Conservation (phyloP, 305 asterid genomes). For the Striga hermonthica region DNA sequence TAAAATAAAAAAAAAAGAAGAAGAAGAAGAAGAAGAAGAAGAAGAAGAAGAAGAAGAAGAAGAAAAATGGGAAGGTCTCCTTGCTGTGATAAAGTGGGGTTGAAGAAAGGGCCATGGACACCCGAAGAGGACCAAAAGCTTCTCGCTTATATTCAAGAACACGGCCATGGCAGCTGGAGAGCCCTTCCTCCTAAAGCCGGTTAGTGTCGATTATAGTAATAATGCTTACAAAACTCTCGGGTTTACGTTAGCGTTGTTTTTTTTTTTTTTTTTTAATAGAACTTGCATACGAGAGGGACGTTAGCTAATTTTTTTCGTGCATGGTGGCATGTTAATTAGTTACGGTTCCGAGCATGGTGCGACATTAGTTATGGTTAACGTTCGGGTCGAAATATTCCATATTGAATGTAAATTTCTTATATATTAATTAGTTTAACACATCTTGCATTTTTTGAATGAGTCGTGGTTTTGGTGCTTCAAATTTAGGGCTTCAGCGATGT, state of each 20-base stretch:
- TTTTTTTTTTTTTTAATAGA: too few species aligned
- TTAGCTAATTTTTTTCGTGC: not conserved
- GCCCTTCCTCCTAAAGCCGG: slow-evolving; percentile 62
- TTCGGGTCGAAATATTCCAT: not conserved
- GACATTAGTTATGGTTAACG: too few species aligned
- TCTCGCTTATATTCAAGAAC: slow-evolving; percentile 39
- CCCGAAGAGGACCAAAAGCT: slow-evolving; percentile 62
- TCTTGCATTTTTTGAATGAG: too few species aligned
- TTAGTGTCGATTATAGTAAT: slow-evolving; percentile 1
- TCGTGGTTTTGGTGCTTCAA: not conserved
- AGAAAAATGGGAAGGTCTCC: slow-evolving; percentile 35
- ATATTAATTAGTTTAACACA: too few species aligned
- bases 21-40: slow-evolving; percentile 15
- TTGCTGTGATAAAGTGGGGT: slow-evolving; percentile 28
- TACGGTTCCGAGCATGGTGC: too few species aligned
- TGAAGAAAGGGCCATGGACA: slow-evolving; percentile 74
- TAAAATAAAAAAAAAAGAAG: not conserved
- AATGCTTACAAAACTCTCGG: too few species aligned
- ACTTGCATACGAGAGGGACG: too few species aligned
- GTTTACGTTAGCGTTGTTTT: too few species aligned
- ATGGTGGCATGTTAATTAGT: too few species aligned
- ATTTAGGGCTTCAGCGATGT: slow-evolving; percentile 63
- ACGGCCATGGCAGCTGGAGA: slow-evolving; percentile 71
- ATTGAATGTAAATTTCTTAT: not conserved
- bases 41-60: not conserved